phyloP scores from a whole-genome alignment of 163 green algal species.

The Prototheca stagnorum region DNA sequence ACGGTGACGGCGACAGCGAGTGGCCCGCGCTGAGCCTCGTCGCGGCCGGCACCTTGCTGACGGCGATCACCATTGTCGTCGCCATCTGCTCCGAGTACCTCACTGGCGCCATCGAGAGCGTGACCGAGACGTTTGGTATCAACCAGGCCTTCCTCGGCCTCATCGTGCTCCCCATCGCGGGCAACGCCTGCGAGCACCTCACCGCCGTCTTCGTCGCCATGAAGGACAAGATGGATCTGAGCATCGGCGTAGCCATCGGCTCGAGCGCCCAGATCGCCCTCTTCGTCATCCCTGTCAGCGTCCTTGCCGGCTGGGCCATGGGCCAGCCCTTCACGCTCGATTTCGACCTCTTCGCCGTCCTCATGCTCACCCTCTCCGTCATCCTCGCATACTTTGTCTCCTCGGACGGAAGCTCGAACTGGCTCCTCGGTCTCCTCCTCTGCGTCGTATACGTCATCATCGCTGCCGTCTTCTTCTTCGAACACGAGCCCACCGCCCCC shows the following conservation, averaged over 20 bases:
- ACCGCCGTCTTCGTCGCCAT: constrained; percentile 46
- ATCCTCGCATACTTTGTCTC: constrained; percentile 50
- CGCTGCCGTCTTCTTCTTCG: constrained; percentile 16
- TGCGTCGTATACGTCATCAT: constrained; percentile 18
- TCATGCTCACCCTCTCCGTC: constrained; percentile 32
- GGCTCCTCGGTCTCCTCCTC: constrained; percentile 34
- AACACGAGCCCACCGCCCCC: constrained; percentile 4
- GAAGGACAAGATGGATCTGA: constrained; percentile 77
- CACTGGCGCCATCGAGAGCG: constrained; percentile 53
- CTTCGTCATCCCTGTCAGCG: constrained; percentile 62
- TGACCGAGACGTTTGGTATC: constrained; percentile 42
- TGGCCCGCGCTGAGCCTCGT: constrained; percentile 38
- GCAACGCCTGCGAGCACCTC: constrained; percentile 84
- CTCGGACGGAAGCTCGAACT: constrained; percentile 41
- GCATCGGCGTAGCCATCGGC: constrained; percentile 43
- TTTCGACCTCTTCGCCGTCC: constrained; percentile 39
- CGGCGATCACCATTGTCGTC: constrained; percentile 46
- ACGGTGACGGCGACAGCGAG: constrained; percentile 25
- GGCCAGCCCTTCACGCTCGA: constrained; percentile 51
- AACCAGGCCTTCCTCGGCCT: constrained; percentile 64
- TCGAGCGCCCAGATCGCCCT: constrained; percentile 64
- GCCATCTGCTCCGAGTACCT: constrained; percentile 60
- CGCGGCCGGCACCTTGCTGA: constrained; percentile 25
- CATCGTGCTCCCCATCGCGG: constrained; percentile 76
- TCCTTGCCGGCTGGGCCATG: constrained; percentile 56